Conservation (phyloP, 257 asterid species). For the Jacaranda mimosifolia region DNA sequence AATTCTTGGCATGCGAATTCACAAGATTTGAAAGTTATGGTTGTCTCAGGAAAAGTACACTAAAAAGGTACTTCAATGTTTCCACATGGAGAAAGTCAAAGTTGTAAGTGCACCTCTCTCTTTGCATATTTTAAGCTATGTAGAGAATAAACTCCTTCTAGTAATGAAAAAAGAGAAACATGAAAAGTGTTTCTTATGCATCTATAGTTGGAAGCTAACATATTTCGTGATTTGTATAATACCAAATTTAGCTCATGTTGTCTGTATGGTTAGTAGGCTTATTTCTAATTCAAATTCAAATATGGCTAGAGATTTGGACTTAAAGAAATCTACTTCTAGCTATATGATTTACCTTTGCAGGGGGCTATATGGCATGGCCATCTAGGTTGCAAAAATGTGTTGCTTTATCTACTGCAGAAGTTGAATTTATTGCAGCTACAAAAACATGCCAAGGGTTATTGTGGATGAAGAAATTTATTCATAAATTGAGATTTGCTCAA, state of each 20-base stretch:
- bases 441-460: not conserved
- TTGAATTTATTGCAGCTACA: not conserved
- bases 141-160: not conserved
- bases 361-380: not conserved
- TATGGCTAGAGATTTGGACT: not conserved
- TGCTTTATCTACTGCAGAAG: constrained; percentile 3
- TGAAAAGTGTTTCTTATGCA: no score
- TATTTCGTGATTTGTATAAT: no score
- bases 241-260: no score
- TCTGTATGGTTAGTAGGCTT: not conserved
- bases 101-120: not conserved
- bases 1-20: not conserved
- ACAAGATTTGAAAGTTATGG: no score
- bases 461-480: no score
- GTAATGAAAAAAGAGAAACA: not conserved
- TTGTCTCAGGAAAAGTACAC: no score
- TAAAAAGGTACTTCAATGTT: not conserved
- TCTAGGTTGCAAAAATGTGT: constrained; percentile 3
- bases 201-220: no score
- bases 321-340: no score
- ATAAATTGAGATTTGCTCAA: no score
- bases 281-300: not conserved
- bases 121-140: not conserved
- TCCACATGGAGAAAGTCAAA: not conserved
- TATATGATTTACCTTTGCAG: not conserved